Conservation (phyloP, 139 green algal genomes). For the Astrephomene gubernaculifera region DNA sequence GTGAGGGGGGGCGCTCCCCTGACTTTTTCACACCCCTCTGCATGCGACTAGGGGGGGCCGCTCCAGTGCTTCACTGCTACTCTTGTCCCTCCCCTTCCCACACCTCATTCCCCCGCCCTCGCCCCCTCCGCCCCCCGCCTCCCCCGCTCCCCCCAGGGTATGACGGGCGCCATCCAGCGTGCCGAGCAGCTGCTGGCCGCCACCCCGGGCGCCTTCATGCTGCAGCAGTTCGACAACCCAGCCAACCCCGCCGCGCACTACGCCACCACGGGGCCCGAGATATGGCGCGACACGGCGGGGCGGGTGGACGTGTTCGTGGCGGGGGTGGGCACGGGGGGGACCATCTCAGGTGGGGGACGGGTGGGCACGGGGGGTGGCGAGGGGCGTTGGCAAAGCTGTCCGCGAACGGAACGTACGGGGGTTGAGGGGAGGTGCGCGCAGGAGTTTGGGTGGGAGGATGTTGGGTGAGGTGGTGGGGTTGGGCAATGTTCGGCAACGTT, state of each 20-base stretch:
- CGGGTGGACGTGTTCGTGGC: conserved; percentile 93
- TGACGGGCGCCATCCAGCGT: conserved; percentile 92
- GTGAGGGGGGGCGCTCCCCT: no score
- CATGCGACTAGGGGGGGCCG: no score
- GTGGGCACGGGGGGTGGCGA: neutral
- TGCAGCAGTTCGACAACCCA: conserved; percentile 99
- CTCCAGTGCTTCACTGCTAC: no score
- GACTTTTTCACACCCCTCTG: no score
- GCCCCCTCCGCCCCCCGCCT: neutral
- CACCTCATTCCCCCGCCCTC: neutral
- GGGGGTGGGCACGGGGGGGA: conserved; percentile 98
- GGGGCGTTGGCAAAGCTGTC: no score
- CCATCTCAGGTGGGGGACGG: conserved; percentile 84
- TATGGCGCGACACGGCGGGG: conserved; percentile 88
- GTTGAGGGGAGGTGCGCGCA: no score
- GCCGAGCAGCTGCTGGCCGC: conserved; percentile 85
- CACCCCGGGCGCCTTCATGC: conserved; percentile 83
- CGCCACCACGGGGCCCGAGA: conserved; percentile 89
- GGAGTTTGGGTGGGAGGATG: no score
- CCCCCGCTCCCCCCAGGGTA: conserved; percentile 56
- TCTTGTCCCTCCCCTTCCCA: neutral
- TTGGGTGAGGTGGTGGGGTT: no score
- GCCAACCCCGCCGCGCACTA: conserved; percentile 82
- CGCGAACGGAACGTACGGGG: no score
- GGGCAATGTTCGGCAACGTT: no score